Percentiles rank a stretch among this genome's conserved stretches.
Evolutionary conservation across 495 filamentous ascomycete genomes (phyloP).

Genomic region (Penicillium pancosmium): DNA sequence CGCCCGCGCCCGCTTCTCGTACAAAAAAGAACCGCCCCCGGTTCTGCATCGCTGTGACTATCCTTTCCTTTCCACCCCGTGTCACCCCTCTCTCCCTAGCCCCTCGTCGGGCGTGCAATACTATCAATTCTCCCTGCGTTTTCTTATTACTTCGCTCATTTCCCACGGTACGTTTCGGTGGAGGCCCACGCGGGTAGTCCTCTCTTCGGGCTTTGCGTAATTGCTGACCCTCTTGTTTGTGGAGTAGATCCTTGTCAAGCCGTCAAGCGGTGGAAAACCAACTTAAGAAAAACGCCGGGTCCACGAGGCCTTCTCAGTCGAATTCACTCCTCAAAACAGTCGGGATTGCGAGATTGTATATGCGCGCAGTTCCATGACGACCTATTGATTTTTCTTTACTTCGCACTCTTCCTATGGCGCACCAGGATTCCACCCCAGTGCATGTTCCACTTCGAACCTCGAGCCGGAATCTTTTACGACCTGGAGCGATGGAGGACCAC

Average conservation of each 20-base stretch:
- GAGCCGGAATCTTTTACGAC: constrained; percentile 26
- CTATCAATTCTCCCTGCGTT: neutral
- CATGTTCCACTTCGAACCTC: constrained; percentile 38
- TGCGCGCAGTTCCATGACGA: constrained; percentile 4
- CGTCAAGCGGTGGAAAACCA: constrained; percentile 1
- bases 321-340: neutral
- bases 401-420: constrained; percentile 15
- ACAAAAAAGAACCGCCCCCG: constrained; percentile 17
- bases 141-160: neutral
- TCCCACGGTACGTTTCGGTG: constrained; percentile 1
- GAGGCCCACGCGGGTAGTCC: neutral
- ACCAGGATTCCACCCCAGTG: constrained; percentile 25
- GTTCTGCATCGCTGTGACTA: neutral
- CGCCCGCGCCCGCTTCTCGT: neutral
- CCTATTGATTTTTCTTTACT: constrained; percentile 1
- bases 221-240: constrained; percentile 6
- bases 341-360: neutral
- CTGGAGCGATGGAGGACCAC: constrained; percentile 21
- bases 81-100: neutral
- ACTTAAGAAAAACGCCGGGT: neutral
- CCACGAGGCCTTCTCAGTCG: neutral
- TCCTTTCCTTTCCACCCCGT: constrained; percentile 7
- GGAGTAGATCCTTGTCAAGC: constrained; percentile 7
- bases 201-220: neutral
- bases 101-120: neutral